Evolutionary conservation across 805 yeast genomes (phyloP).

Genomic region (Candida anglica): DNA sequence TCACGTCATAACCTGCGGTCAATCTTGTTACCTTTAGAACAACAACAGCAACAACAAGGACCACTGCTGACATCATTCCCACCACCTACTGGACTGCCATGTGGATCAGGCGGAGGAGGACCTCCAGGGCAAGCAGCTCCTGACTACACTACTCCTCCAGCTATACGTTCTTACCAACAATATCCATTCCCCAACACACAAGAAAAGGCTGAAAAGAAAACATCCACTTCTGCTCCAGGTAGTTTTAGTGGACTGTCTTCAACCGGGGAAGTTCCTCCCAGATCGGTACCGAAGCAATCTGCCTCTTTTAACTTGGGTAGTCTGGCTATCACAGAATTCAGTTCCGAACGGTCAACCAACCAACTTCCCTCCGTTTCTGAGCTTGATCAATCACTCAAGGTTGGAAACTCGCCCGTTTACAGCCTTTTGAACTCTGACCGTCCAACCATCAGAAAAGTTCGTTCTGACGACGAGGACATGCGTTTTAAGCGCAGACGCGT

Average conservation of each 20-base stretch:
- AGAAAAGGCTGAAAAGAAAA: not conserved
- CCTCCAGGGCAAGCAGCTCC: not conserved
- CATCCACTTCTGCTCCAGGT: not conserved
- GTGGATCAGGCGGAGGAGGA: too few relatives aligned
- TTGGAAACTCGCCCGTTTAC: constrained; percentile 7
- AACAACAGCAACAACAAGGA: constrained; percentile 5
- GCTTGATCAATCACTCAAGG: constrained; percentile 27
- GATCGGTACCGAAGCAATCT: not conserved
- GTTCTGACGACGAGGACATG: constrained; percentile 4
- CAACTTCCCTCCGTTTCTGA: constrained; percentile 35
- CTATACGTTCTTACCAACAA: constrained; percentile 7
- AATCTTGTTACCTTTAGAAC: not conserved
- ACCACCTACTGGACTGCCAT: too few relatives aligned
- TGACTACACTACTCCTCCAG: constrained; percentile 1
- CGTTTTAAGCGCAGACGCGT: constrained; percentile 2
- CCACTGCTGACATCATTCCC: not conserved
- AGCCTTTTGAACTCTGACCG: constrained; percentile 3
- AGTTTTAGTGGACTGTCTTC: not conserved
- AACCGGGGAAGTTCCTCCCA: not conserved
- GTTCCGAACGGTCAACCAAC: constrained; percentile 10
- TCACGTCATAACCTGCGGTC: constrained; percentile 10
- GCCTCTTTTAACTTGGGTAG: constrained; percentile 5
- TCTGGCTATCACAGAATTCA: constrained; percentile 1
- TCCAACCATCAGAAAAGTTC: constrained; percentile 1
- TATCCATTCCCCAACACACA: constrained; percentile 15